Conservation (phyloP, 257 asterid genomes). For the Haberlea rhodopensis region DNA sequence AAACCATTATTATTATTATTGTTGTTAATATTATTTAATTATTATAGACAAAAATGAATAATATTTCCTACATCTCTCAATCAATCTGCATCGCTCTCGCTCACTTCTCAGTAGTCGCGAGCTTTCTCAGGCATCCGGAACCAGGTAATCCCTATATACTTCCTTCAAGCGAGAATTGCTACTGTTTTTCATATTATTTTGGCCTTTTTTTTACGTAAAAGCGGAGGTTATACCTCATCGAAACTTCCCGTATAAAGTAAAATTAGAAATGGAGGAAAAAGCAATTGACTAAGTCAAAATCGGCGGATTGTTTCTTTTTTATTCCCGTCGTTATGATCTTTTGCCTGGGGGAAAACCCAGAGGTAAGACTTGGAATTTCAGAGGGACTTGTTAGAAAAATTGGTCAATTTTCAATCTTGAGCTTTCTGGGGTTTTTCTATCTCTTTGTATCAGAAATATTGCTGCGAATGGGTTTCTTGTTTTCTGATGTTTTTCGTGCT, state of each 20-base stretch:
- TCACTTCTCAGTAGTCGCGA: not conserved
- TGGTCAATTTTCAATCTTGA: not conserved
- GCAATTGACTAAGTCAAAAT: not conserved
- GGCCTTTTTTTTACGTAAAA: not conserved
- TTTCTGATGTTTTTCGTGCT: not conserved
- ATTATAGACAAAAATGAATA: not conserved
- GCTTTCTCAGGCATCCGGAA: not conserved
- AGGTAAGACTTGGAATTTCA: not conserved
- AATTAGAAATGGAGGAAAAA: not conserved
- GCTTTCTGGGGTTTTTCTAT: not conserved
- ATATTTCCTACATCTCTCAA: not conserved
- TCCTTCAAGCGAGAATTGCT: not conserved
- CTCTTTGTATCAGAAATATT: not conserved
- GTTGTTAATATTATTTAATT: too few relatives aligned
- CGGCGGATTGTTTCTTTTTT: not conserved
- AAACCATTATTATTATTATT: too few relatives aligned
- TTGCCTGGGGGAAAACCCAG: not conserved
- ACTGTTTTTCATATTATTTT: not conserved
- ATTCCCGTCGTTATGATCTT: not conserved
- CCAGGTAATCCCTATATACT: not conserved
- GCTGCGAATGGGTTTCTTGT: not conserved
- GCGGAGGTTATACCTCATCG: not conserved
- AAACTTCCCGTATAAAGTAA: not conserved
- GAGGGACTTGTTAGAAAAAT: not conserved
- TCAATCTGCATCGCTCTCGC: not conserved